Percentiles rank a stretch among this genome's conserved stretches.
These are phyloP conservation scores for Gaertneriomyces sp. DNA, from an alignment of 192 early-diverging fungal genomes.

Conservation along the genomic window DNA sequence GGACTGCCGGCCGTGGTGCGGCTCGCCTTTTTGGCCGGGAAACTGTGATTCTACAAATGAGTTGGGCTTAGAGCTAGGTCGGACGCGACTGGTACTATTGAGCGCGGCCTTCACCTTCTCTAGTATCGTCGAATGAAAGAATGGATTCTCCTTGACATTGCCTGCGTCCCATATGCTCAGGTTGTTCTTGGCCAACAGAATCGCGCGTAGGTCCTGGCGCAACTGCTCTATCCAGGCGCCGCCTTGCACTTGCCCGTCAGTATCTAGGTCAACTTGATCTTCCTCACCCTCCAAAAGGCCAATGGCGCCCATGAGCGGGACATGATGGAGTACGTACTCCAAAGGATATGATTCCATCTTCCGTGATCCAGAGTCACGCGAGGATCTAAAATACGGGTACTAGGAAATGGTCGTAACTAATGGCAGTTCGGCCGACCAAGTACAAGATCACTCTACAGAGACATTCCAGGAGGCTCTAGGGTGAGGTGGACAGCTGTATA, in stretches of 20 bases:
- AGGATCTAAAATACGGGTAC: no score
- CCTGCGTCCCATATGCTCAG: slow-evolving; percentile 36
- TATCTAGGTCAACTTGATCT: neutral
- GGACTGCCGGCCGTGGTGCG: slow-evolving; percentile 3
- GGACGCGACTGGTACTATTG: no score
- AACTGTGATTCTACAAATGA: neutral
- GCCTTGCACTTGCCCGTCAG: neutral
- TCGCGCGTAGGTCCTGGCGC: slow-evolving; percentile 25
- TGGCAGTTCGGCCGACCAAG: no score
- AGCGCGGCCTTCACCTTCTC: slow-evolving; percentile 24
- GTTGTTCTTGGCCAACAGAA: slow-evolving; percentile 39
- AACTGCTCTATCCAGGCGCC: neutral
- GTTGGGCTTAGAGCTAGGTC: neutral
- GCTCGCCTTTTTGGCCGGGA: neutral
- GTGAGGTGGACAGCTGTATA: no score
- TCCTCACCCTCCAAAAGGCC: slow-evolving; percentile 26
- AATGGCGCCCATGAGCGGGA: slow-evolving; percentile 43
- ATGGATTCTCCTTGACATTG: slow-evolving; percentile 15
- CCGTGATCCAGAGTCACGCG: no score
- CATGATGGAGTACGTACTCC: slow-evolving; percentile 46
- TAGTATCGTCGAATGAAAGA: slow-evolving; percentile 37
- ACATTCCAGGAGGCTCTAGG: no score
- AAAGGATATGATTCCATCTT: slow-evolving; percentile 41
- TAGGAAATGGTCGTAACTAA: no score
- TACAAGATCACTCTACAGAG: no score